phyloP scores from a whole-genome alignment of 164 flowering plant species.

The Chloranthus sessilifolius region DNA sequence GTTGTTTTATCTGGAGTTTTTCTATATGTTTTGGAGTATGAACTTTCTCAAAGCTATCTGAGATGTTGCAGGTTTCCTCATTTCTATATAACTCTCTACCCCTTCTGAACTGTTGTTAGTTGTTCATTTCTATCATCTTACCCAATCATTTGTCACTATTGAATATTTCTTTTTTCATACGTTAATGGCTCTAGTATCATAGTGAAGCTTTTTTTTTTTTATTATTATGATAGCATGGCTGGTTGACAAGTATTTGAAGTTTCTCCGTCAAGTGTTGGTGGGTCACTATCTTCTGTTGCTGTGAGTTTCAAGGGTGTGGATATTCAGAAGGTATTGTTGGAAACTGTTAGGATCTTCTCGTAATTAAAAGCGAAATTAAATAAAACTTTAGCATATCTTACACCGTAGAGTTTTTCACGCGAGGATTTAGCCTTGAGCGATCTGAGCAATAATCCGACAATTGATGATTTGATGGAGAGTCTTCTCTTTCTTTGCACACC shows the following conservation, averaged over 20 bases:
- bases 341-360: no score
- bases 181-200: not conserved
- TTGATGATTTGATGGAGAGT: no score
- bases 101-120: not conserved
- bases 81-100: not conserved
- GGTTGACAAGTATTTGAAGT: slow-evolving; percentile 89
- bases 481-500: no score
- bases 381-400: no score
- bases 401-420: no score
- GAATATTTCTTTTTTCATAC: not conserved
- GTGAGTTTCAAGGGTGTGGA: slow-evolving; percentile 73
- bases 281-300: slow-evolving; percentile 70
- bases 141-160: not conserved
- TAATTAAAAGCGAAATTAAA: no score
- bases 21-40: slow-evolving; percentile 83
- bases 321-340: slow-evolving; percentile 80
- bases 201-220: not conserved
- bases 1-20: slow-evolving; percentile 74
- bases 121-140: not conserved
- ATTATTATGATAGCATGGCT: slow-evolving; percentile 97
- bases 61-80: slow-evolving; percentile 68
- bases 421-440: no score
- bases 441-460: no score
- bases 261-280: slow-evolving; percentile 83
- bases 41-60: slow-evolving; percentile 63